Conservation (phyloP, 345 rosid genomes). For the Cardamine occulta region DNA sequence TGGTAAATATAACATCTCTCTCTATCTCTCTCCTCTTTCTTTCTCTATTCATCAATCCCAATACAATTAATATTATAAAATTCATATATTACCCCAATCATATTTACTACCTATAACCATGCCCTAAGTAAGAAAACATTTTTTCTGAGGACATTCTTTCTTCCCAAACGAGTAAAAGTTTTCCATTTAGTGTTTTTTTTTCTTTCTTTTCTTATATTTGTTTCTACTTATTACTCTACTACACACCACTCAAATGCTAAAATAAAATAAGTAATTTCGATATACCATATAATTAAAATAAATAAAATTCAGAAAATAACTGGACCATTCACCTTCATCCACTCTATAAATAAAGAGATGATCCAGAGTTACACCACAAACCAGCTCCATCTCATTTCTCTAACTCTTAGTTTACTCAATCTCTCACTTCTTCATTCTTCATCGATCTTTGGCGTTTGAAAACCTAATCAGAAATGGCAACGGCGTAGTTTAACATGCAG, state of each 20-base stretch:
- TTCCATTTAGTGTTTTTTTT: background rate
- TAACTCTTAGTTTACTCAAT: background rate
- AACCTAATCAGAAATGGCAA: constrained; percentile 43
- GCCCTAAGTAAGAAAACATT: background rate
- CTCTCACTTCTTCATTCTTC: constrained; percentile 9
- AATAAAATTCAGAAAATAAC: constrained; percentile 1
- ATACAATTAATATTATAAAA: no score
- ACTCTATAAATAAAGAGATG: background rate
- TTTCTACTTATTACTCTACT: background rate
- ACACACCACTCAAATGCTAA: background rate
- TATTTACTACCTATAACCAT: no score
- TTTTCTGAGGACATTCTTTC: background rate
- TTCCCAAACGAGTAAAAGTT: background rate
- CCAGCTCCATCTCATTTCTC: constrained; percentile 17
- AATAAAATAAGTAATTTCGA: background rate
- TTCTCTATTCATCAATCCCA: no score
- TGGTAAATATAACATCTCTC: no score
- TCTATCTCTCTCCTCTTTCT: no score
- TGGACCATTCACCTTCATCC: constrained; percentile 31
- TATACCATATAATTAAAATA: background rate
- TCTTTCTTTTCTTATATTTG: background rate
- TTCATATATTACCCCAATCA: no score
- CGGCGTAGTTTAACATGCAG: constrained; percentile 46
- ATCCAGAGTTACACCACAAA: constrained; percentile 18
- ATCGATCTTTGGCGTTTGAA: background rate